Evolutionary conservation across 129 eudicot genomes (phyloP), one percentile per base, ranked within the genome.

Genomic region (Tagetes erecta): DNA sequence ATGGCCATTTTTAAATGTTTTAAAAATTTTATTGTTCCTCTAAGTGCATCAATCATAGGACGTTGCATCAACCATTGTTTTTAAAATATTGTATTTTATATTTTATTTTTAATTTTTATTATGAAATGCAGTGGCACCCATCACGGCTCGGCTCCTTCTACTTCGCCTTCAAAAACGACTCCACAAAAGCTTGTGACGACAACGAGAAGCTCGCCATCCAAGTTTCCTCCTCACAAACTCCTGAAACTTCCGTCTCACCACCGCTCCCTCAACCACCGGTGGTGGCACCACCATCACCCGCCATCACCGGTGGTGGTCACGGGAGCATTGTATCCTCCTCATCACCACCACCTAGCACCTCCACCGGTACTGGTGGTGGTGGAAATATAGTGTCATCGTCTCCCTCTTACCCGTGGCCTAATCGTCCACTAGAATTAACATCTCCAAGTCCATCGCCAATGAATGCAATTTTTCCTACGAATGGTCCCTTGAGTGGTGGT

Each of bases 351-450:
- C 64, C 81, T 62, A 69, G 51, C 14, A 57, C n/a, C 37, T 27
- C 68, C 14, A 34, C 38, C 3, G 50, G 81, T 31, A 53, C 46
- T 1, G 70, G 77, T 60, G 70, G 78, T 2, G 78, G 78, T 13
- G 94, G 97, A 20, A 6, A 84, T 7, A 68, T 41, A 5, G 88
- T 88, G 7, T 84, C 97, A 10, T 84, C 97, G 5, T 92, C 98
- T 34, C 98, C 98, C 44, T 86, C 92, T 33, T 93, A 80, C 74
- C 95, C 92, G 0, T 93, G 98, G 97, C 98, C 98, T 44, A 87
- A 83, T 55, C 86, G 82, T 77, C 98, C 98, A 6, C 79, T 83
- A 30, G 96, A 84, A 8, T 35, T 78, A 51, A 62, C 72, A 9
- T 76, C 95, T 6, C 92, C 98, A 0, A 83, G 95, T 67, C 95